These are phyloP conservation scores for Pistacia integerrima DNA, from an alignment of 345 rosid species.

Conservation along the genomic window DNA sequence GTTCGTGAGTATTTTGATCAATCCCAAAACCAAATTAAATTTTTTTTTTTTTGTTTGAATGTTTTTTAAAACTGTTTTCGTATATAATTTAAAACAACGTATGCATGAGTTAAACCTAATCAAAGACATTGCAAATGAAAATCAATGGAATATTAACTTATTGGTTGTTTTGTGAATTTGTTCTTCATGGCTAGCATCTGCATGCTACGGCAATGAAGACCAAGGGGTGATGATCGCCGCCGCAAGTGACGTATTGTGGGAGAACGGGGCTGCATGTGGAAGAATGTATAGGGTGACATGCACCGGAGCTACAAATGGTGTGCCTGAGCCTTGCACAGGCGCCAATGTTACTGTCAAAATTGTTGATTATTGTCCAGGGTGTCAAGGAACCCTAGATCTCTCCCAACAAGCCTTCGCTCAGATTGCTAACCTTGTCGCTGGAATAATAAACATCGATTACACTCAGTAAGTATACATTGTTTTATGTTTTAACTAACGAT, in stretches of 20 bases:
- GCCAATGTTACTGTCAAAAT: conserved; percentile 8
- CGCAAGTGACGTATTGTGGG: conserved; percentile 16
- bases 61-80: too few relatives aligned
- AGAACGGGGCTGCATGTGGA: conserved; percentile 23
- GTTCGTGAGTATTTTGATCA: too few relatives aligned
- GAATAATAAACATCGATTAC: conserved; percentile 31
- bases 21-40: too few relatives aligned
- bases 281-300: conserved; percentile 7
- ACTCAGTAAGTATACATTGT: conserved; percentile 16
- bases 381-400: conserved; percentile 32
- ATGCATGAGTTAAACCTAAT: too few relatives aligned
- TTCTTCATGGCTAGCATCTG: conserved; percentile 10
- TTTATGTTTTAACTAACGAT: too few relatives aligned
- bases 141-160: background rate
- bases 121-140: too few relatives aligned
- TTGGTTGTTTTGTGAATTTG: background rate
- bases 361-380: conserved; percentile 20
- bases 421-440: conserved; percentile 30
- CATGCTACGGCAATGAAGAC: conserved; percentile 23
- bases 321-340: conserved; percentile 11
- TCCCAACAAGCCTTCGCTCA: conserved; percentile 35
- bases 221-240: conserved; percentile 26
- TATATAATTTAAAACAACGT: too few relatives aligned
- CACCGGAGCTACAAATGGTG: conserved; percentile 5
- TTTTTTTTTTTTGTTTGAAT: too few relatives aligned